Base-by-base conservation (phyloP, 805 yeast genomes). In the Spathaspora boniae region DNA sequence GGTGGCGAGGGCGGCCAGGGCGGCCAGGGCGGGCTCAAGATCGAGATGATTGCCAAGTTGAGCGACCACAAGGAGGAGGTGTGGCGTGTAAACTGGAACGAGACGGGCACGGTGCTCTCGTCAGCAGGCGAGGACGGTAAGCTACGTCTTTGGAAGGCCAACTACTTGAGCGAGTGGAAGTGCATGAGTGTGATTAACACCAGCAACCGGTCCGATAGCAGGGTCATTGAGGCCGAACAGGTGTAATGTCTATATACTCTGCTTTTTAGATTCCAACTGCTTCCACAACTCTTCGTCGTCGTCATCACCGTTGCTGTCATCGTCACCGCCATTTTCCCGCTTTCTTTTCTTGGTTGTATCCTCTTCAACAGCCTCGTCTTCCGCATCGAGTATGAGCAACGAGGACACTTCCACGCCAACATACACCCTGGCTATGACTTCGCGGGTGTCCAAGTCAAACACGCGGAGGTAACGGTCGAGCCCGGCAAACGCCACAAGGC, bases 81-180 rank as follows among this genome's bases (percentile, higher is more conserved):
- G 1, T 93, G 99, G 98, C 75, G 89, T 26, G 98, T 93, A 2
- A 75, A 85, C 18, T 93, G 98, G 98, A 93, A 93, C 56, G 58
- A 82, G 29, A 86, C 98, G 0, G 98, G 98, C 4, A 86, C 98
- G 0, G 80, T 93, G 4, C 63, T 93, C 43, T 84, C 96, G 46
- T 82, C 93, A 31, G 87, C 97, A 5, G 98, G 98, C 14, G 97
- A 89, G 53, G 98, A 93, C 54, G 97, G 97, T 3, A 80, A 82
- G 44, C 81, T 91, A 5, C 68, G 96, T 48, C 70, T 93, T 45
- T 93, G 98, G 95, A 93, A 91, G 60, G 75, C 95, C 16, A 78
- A 86, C 23, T 86, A 84, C 54, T 74, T 82, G 40, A 85, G 84
- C 49, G 86, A 85, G 51, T 93, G 88, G 74, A 87, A 83, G 60